A percentile compares a stretch with the other conserved stretches of the same genome.
Conservation (phyloP, 2,329 filamentous ascomycete species). For the Exophiala spinifera region DNA sequence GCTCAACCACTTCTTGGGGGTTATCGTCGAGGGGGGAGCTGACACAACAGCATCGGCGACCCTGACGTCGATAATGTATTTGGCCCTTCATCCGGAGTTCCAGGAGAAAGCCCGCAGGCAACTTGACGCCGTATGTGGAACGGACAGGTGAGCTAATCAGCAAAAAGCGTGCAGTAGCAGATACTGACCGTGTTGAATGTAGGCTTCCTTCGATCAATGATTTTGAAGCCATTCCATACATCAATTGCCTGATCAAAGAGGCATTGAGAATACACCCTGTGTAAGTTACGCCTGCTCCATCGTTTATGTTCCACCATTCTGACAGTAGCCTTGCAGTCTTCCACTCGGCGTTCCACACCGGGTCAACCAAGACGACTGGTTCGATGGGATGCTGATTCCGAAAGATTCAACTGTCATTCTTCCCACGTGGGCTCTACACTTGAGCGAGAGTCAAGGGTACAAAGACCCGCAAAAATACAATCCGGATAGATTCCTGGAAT, state of each 20-base stretch:
- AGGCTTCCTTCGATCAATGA: slow-evolving; percentile 26
- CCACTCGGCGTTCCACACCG: slow-evolving; percentile 13
- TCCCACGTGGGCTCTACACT: slow-evolving; percentile 30
- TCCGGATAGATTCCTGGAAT: slow-evolving; percentile 51
- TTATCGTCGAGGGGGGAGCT: slow-evolving; percentile 14
- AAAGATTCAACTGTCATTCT: slow-evolving; percentile 44
- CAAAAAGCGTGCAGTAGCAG: not conserved
- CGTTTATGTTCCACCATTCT: too few relatives aligned
- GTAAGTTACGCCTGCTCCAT: too few relatives aligned
- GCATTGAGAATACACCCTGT: slow-evolving; percentile 42
- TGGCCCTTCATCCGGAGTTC: slow-evolving; percentile 51
- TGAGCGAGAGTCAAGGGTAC: slow-evolving; percentile 41
- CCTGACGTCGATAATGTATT: slow-evolving; percentile 6
- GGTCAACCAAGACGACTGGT: slow-evolving; percentile 48
- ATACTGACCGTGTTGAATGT: not conserved
- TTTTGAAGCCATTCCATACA: slow-evolving; percentile 35
- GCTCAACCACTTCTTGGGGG: slow-evolving; percentile 15
- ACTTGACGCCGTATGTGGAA: slow-evolving; percentile 49
- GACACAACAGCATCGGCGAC: slow-evolving; percentile 13
- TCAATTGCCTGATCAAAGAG: slow-evolving; percentile 41
- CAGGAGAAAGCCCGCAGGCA: slow-evolving; percentile 48
- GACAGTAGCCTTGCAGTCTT: too few relatives aligned
- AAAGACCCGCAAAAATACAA: slow-evolving; percentile 40
- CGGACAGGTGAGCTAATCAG: slow-evolving; percentile 31
- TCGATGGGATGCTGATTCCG: slow-evolving; percentile 50